Conservation (phyloP, 2,329 filamentous ascomycete genomes). For the Aspergillus carbonarius region DNA sequence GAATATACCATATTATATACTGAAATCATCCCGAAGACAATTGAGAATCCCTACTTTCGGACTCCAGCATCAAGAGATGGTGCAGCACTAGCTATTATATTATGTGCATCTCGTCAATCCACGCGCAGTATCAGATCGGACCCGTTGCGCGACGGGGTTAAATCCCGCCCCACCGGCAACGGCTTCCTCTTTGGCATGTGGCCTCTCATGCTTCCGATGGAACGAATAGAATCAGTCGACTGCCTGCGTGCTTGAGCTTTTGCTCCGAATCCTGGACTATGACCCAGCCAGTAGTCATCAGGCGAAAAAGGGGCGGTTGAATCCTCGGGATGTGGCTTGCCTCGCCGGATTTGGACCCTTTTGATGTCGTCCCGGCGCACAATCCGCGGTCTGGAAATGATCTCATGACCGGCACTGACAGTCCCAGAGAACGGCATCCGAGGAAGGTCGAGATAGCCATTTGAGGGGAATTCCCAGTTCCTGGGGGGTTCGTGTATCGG, state of each 20-base stretch:
- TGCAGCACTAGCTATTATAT: neutral
- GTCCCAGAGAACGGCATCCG: conserved; percentile 20
- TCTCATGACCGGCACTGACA: conserved; percentile 29
- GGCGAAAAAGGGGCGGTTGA: conserved; percentile 28
- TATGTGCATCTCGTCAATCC: conserved; percentile 20
- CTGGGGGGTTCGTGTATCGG: conserved; percentile 14
- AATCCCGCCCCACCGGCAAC: conserved; percentile 26
- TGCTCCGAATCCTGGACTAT: conserved; percentile 6
- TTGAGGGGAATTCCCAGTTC: conserved; percentile 1
- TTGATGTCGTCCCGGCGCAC: conserved; percentile 34
- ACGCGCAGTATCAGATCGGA: conserved; percentile 34
- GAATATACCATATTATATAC: neutral
- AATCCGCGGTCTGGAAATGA: conserved; percentile 33
- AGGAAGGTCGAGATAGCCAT: conserved; percentile 17
- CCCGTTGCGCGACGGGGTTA: conserved; percentile 33
- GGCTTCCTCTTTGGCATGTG: conserved; percentile 24
- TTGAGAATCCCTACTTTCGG: too few species aligned
- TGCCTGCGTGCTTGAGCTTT: conserved; percentile 1
- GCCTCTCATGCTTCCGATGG: conserved; percentile 4
- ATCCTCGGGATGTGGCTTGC: conserved; percentile 25
- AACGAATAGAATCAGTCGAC: conserved; percentile 8
- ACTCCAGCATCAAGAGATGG: neutral
- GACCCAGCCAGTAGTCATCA: conserved; percentile 31
- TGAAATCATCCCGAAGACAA: neutral
- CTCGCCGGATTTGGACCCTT: conserved; percentile 30